phyloP scores from a whole-genome alignment of 163 green algal species.

The Trebouxiophyceae sp. region DNA sequence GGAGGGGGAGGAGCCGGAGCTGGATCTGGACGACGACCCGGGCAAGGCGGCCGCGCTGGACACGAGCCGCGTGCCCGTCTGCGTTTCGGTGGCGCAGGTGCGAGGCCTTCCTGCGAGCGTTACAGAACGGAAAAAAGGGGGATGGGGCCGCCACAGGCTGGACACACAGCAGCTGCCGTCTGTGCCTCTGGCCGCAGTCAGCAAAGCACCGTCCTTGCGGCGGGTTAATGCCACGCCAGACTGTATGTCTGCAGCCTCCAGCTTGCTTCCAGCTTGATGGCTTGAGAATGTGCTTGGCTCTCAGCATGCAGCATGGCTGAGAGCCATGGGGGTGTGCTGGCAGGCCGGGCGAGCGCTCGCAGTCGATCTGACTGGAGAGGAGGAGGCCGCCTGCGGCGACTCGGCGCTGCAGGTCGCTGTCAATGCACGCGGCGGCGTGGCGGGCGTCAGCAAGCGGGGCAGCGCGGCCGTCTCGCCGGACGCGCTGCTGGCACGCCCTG shows the following conservation, averaged over 20 bases:
- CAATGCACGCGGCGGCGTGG: neutral
- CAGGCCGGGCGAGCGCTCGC: slow-evolving; percentile 41
- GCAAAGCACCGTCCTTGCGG: neutral
- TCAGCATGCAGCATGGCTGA: neutral
- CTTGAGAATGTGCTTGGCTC: neutral
- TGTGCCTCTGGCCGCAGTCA: neutral
- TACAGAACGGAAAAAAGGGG: too few relatives aligned
- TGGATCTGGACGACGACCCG: slow-evolving; percentile 72
- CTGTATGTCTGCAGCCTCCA: neutral
- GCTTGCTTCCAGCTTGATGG: neutral
- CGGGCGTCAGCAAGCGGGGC: slow-evolving; percentile 3
- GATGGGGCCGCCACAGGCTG: too few relatives aligned
- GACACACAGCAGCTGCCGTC: too few relatives aligned
- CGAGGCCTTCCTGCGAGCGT: too few relatives aligned
- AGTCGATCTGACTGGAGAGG: slow-evolving; percentile 46
- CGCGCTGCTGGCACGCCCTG: neutral
- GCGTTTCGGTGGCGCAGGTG: slow-evolving; percentile 51
- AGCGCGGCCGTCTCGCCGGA: neutral
- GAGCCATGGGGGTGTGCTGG: neutral
- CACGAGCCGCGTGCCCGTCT: slow-evolving; percentile 39
- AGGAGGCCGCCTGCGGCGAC: slow-evolving; percentile 47
- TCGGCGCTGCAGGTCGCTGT: slow-evolving; percentile 45
- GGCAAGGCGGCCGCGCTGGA: slow-evolving; percentile 35
- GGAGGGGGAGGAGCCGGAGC: slow-evolving; percentile 63
- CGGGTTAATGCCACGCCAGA: neutral